Percentiles rank a stretch among this genome's conserved stretches.
Evolutionary conservation across 768 basidiomycete species (phyloP).

Genomic region (Suillus sp.): DNA sequence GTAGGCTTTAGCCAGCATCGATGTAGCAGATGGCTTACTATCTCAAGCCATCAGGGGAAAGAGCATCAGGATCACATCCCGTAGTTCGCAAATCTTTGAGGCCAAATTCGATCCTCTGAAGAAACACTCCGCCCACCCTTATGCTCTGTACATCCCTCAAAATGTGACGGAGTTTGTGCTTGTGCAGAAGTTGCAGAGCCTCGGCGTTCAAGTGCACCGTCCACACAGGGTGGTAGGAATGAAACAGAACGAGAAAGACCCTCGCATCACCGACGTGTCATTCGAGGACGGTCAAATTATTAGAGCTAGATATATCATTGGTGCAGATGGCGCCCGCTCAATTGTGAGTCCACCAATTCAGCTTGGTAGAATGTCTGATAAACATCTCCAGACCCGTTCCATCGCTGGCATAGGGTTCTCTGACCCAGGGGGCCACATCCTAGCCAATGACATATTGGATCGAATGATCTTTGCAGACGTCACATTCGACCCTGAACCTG

Average conservation of each 20-base stretch:
- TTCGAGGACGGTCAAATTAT: slow-evolving; percentile 27
- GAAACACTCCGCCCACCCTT: neutral
- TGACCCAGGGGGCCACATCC: slow-evolving; percentile 37
- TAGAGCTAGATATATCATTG: neutral
- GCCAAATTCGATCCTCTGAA: slow-evolving; percentile 38
- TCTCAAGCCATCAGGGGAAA: slow-evolving; percentile 29
- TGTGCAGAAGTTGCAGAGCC: slow-evolving; percentile 33
- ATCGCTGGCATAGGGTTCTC: slow-evolving; percentile 44
- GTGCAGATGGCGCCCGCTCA: neutral
- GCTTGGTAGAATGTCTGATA: neutral
- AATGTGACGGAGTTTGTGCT: slow-evolving; percentile 35
- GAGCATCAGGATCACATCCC: slow-evolving; percentile 33
- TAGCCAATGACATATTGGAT: slow-evolving; percentile 25
- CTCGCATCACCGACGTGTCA: slow-evolving; percentile 37
- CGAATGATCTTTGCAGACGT: slow-evolving; percentile 53
- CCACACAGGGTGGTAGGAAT: slow-evolving; percentile 44
- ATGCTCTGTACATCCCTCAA: neutral
- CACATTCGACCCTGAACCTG: slow-evolving; percentile 35
- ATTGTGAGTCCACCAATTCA: neutral
- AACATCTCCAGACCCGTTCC: neutral
- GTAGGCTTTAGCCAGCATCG: slow-evolving; percentile 44
- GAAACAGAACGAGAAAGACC: slow-evolving; percentile 29
- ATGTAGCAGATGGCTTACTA: slow-evolving; percentile 40
- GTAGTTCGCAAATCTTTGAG: slow-evolving; percentile 28
- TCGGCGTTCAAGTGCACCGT: slow-evolving; percentile 38